Evolutionary conservation across 345 rosid species (phyloP), one percentile per base, ranked within the genome.

Genomic region (Sonneratia alba): DNA sequence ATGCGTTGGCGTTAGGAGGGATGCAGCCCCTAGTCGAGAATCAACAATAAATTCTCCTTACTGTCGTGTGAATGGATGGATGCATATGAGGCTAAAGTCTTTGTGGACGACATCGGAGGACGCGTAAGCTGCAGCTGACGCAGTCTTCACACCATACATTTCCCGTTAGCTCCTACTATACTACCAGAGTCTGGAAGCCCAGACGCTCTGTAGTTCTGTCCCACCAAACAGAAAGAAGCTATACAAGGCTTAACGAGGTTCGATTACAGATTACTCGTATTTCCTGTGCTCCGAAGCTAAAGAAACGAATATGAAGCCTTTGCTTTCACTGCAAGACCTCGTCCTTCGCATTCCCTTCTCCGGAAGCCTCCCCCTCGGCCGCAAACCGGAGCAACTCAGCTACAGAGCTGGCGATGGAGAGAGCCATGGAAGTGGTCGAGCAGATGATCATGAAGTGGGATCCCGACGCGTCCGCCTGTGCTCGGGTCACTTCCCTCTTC

Each of bases 401-500:
- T 7, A 8, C 77, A 18, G 34, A 24, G 27, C 47, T 36, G 22
- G 42, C 22, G 1, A 66, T 67, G 45, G 77, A 68, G 40, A 45
- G 48, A 34, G 69, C 38, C 49, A 38, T 76, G 34, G 72, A 40
- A 10, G 7, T 14, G 8, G 79, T 55, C 47, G 72, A 51, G 42
- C 38, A 37, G 11, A 24, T 71, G 51, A 67, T 76, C 65, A 2
- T 32, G 36, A 72, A 69, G 27, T 76, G 79, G 79, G 40, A 42
- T 43, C 55, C 73, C 38, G 36, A 70, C 73, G 40, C 63, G 22
- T 70, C 79, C 9, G 36, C 68, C 12, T 34, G 18, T 45, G 63
- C 75, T 68, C 27, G 63, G 12, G 49, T 24, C 8, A 68, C 72
- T 6, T 69, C 64, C 59, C 72, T 76, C 43, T 76, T 76, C 72